A percentile compares a stretch with the other conserved stretches of the same genome.
These are phyloP conservation scores for Aureobasidium sp. DNA, from an alignment of 2,329 filamentous ascomycete genomes.

Conservation along the genomic window DNA sequence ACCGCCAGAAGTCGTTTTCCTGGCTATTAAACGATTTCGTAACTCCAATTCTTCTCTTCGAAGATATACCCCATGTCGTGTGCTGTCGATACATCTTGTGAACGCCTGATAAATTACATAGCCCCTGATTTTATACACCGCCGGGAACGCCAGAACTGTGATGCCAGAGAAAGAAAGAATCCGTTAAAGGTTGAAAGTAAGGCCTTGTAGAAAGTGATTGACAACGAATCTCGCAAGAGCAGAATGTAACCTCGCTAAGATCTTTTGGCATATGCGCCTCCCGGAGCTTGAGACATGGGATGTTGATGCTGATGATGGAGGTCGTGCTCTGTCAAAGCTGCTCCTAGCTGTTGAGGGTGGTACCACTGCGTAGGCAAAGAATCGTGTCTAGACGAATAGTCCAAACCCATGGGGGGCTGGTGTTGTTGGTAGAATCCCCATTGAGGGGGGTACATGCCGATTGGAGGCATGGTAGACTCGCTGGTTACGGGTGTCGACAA, in stretches of 20 bases:
- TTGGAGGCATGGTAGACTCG: slow-evolving; percentile 3
- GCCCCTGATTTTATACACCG: slow-evolving; percentile 2
- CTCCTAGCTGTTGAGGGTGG: slow-evolving; percentile 6
- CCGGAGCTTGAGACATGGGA: slow-evolving; percentile 11
- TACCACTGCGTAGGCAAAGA: slow-evolving; percentile 13
- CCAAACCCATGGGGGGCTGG: slow-evolving; percentile 7
- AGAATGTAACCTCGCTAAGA: neutral
- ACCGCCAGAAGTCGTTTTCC: neutral
- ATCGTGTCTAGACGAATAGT: slow-evolving; percentile 10
- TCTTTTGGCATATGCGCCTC: slow-evolving; percentile 8
- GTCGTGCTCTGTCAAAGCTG: slow-evolving; percentile 1
- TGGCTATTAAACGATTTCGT: neutral
- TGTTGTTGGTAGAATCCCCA: slow-evolving; percentile 13
- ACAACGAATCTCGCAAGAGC: neutral
- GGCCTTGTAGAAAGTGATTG: neutral
- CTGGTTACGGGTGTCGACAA: slow-evolving; percentile 1
- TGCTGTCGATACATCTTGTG: slow-evolving; percentile 6
- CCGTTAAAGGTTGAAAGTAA: neutral
- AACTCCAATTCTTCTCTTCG: neutral
- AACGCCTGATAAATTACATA: neutral
- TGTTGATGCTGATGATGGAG: slow-evolving; percentile 13
- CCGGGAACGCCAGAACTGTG: neutral
- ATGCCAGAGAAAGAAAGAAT: neutral
- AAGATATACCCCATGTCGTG: neutral
- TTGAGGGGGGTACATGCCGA: slow-evolving; percentile 14